These are phyloP conservation scores for Asterochloris erici DNA, from an alignment of 139 green algal species.

Conservation along the genomic window DNA sequence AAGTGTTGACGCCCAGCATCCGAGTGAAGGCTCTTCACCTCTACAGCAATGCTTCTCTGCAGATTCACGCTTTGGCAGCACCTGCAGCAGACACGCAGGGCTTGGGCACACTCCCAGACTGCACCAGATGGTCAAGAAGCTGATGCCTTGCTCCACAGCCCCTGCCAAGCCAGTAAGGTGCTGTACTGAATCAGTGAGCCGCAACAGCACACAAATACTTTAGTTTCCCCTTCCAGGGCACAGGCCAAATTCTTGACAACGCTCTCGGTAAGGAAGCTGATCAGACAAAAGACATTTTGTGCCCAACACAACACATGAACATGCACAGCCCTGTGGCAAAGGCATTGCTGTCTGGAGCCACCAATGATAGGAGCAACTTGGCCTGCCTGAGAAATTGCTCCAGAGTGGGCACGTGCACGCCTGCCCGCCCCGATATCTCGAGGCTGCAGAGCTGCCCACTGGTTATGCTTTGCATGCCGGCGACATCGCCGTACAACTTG, in stretches of 20 bases:
- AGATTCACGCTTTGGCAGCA: conserved; percentile 3
- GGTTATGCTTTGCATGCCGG: conserved; percentile 25
- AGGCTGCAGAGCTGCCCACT: conserved; percentile 28
- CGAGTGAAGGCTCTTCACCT: conserved; percentile 16
- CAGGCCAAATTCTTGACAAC: not conserved
- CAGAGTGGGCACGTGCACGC: conserved; percentile 32
- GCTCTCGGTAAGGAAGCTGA: not conserved
- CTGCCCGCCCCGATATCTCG: conserved; percentile 25
- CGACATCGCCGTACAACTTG: conserved; percentile 1
- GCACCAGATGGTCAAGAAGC: not conserved
- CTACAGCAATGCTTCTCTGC: conserved; percentile 17
- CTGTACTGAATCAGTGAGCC: not conserved
- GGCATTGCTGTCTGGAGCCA: not conserved
- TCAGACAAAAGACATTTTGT: not conserved
- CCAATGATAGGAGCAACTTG: not conserved
- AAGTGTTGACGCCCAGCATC: not conserved
- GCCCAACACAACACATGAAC: not conserved
- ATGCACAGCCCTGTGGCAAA: not conserved
- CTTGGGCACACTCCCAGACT: not conserved
- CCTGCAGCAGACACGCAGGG: not conserved
- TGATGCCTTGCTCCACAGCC: not conserved
- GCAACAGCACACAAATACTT: not conserved
- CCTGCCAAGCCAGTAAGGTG: not conserved
- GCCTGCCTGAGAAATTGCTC: conserved; percentile 30
- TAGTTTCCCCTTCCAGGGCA: not conserved